Base-by-base conservation (phyloP, 2,329 filamentous ascomycete genomes). In the Anthostomella pinea region DNA sequence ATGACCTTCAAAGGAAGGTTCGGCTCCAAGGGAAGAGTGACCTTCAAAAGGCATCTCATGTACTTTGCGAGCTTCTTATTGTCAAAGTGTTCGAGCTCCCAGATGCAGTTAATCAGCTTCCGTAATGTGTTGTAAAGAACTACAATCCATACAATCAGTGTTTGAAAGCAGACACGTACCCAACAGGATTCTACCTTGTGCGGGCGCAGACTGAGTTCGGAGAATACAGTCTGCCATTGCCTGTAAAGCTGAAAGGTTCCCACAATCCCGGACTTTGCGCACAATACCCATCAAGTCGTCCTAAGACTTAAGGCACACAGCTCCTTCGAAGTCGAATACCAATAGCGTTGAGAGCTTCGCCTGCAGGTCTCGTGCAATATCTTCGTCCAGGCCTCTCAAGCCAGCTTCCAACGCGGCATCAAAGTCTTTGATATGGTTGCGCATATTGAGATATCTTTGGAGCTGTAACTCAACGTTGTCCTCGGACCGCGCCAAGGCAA, bases 321-420 rank as follows among this genome's bases (percentile, higher is more conserved):
- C 79, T 3, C 80, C 83, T 64, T 95, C 89, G 43, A 95, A 85
- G 47, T 93, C 85, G 46, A 90, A 86, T 1, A 84, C 78, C 6
- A 87, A 66, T 13, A 95, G 63, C 3, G 79, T 75, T 5, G 81
- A 72, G 22, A 85, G 66, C 52, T 88, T 90, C 2, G 65, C 60
- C 6, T 68, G 52, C 11, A 87, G 65, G 51, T 86, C 81, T 2
- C 63, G 46, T 11, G 65, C 62, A 1, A 67, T 62, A 1, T 64
- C 60, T 9, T 69, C 64, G 14, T 72, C 65, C 0, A 75, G 52
- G 3, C 55, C 57, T 1, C 60, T 54, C 0, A 65, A 39, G 8
- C 67, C 60, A 2, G 58, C 59, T 26, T 72, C 63, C 8, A 77
- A 52, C 5, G 60, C 52, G 0, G 43, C 41, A 42, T 81, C 73